Evolutionary conservation across 768 basidiomycete species (phyloP).

Genomic region (Agaricus subrufescens): DNA sequence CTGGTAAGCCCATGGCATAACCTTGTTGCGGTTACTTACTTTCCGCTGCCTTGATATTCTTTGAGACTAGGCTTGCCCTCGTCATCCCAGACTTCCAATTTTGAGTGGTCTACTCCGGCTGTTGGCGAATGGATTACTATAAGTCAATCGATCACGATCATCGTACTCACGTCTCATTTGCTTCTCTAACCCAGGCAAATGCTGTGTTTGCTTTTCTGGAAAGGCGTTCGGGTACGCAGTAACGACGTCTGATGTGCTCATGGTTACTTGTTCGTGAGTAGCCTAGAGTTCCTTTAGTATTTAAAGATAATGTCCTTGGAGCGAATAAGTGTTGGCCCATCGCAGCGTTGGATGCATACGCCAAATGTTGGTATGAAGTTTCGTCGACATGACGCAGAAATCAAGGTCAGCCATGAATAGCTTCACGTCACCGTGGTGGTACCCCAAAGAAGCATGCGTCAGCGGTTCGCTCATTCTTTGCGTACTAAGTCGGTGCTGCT

Average conservation of each 20-base stretch:
- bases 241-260: constrained; percentile 24
- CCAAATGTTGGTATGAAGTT: too few relatives aligned
- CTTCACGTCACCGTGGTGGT: too few relatives aligned
- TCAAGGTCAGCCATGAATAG: too few relatives aligned
- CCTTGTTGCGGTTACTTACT: constrained; percentile 19
- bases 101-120: constrained; percentile 33
- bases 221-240: constrained; percentile 30
- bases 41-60: constrained; percentile 49
- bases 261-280: not conserved
- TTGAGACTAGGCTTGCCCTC: constrained; percentile 43
- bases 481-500: too few relatives aligned
- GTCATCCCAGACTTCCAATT: constrained; percentile 45
- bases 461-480: too few relatives aligned
- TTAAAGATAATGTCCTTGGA: too few relatives aligned
- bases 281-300: too few relatives aligned
- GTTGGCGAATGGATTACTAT: not conserved
- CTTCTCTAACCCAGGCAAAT: constrained; percentile 44
- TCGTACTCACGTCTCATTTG: constrained; percentile 34
- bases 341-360: too few relatives aligned
- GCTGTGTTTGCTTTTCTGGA: constrained; percentile 38
- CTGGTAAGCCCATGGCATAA: not conserved
- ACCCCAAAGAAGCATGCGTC: too few relatives aligned
- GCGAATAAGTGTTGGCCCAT: too few relatives aligned
- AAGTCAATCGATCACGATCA: constrained; percentile 17
- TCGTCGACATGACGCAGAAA: too few relatives aligned